Evolutionary conservation across 192 early-diverging fungal genomes (phyloP).

Genomic region (Glomus cerebriforme): DNA sequence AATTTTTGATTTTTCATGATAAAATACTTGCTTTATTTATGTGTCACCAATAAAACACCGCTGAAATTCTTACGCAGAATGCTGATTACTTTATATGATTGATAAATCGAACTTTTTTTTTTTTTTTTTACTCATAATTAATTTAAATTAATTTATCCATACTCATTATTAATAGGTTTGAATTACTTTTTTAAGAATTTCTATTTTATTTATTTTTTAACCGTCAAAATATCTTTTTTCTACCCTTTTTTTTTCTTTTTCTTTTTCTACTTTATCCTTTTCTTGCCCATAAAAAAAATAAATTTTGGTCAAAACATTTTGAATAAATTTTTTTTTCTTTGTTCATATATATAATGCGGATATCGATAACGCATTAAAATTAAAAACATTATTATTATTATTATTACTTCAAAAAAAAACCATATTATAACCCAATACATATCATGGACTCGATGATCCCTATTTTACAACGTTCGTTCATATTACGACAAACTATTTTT

Average conservation of each 20-base stretch:
- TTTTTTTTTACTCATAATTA: neutral
- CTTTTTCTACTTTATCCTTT: too few species aligned
- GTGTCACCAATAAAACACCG: slow-evolving; percentile 1
- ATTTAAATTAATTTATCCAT: neutral
- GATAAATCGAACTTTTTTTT: neutral
- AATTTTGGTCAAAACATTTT: too few species aligned
- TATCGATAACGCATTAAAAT: neutral
- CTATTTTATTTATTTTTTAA: too few species aligned
- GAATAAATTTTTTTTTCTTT: neutral
- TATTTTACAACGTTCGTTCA: neutral
- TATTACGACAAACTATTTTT: neutral
- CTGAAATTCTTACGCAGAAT: neutral
- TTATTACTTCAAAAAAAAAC: too few species aligned
- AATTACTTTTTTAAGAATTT: too few species aligned
- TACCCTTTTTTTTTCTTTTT: too few species aligned
- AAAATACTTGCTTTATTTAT: neutral
- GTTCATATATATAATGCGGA: neutral
- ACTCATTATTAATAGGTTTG: too few species aligned
- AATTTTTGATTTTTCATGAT: neutral
- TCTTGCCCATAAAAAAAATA: too few species aligned
- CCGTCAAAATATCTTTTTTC: too few species aligned
- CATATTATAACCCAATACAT: too few species aligned
- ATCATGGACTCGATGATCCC: neutral
- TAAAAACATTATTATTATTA: too few species aligned
- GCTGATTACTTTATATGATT: neutral